Evolutionary conservation across 208 protist species (phyloP).

Genomic region (Trypanosoma vivax): DNA sequence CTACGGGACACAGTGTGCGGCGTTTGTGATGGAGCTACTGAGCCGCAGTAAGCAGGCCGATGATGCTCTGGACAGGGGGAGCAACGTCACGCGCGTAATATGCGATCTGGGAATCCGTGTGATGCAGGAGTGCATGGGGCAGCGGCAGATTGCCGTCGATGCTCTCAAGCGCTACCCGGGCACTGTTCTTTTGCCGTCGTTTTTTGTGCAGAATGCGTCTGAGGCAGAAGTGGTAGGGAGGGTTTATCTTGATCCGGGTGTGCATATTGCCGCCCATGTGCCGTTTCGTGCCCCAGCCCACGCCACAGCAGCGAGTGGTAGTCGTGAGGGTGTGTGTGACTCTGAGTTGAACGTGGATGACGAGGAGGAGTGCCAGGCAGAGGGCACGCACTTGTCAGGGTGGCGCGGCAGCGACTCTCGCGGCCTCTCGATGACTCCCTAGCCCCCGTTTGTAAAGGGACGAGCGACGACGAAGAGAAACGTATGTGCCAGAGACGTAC

Average conservation of each 20-base stretch:
- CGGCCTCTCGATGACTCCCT: no score
- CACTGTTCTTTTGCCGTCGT: constrained; percentile 49
- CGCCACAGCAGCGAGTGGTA: not conserved
- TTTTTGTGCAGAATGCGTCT: constrained; percentile 35
- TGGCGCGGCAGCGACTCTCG: no score
- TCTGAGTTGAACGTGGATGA: not conserved
- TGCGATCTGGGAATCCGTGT: constrained; percentile 67
- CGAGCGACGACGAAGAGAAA: no score
- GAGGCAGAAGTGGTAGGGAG: constrained; percentile 25
- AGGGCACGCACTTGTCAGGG: no score
- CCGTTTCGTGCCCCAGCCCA: constrained; percentile 34
- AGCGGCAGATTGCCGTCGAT: constrained; percentile 45
- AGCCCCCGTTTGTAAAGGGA: no score
- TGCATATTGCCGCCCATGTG: constrained; percentile 37
- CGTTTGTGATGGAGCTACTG: constrained; percentile 70
- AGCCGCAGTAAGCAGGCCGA: constrained; percentile 65
- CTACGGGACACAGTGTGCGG: constrained; percentile 49
- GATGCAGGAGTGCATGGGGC: constrained; percentile 52
- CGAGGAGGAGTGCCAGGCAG: not conserved
- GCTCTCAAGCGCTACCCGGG: constrained; percentile 64
- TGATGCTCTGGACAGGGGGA: constrained; percentile 45
- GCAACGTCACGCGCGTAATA: constrained; percentile 42
- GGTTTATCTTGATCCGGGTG: constrained; percentile 36
- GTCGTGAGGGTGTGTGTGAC: not conserved
- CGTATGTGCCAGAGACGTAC: no score